Conservation (phyloP, 345 rosid species). For the Bruguiera sexangula region DNA sequence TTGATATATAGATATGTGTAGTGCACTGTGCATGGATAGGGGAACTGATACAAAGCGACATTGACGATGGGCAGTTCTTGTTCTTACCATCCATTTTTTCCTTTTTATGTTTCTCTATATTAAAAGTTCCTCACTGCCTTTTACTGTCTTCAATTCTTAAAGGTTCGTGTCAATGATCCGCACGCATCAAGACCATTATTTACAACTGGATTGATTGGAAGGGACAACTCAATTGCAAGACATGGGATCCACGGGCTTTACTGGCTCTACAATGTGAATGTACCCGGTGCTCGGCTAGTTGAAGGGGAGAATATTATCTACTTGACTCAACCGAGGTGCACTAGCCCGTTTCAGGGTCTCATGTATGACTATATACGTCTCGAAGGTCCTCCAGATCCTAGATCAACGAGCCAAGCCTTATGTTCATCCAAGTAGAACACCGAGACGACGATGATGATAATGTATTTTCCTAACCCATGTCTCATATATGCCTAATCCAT, state of each 20-base stretch:
- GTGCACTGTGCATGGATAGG: not conserved
- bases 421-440: not conserved
- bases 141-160: not conserved
- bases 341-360: conserved; percentile 26
- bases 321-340: conserved; percentile 15
- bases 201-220: conserved; percentile 24
- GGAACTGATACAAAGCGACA: not conserved
- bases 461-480: not conserved
- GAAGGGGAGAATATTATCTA: conserved; percentile 24
- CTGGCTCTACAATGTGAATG: conserved; percentile 18
- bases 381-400: conserved; percentile 18
- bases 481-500: not conserved
- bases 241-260: conserved; percentile 31
- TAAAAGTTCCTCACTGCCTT: not conserved
- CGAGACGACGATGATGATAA: not conserved
- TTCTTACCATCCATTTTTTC: not conserved
- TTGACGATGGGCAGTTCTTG: not conserved
- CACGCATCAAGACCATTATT: conserved; percentile 10
- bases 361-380: conserved; percentile 31
- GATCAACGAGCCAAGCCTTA: not conserved
- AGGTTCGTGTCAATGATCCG: conserved; percentile 25
- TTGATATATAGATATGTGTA: not conserved
- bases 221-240: conserved; percentile 32
- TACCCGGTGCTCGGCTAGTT: conserved; percentile 11
- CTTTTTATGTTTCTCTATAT: not conserved